Conservation (phyloP, 257 asterid genomes). For the Orobanche coerulescens region DNA sequence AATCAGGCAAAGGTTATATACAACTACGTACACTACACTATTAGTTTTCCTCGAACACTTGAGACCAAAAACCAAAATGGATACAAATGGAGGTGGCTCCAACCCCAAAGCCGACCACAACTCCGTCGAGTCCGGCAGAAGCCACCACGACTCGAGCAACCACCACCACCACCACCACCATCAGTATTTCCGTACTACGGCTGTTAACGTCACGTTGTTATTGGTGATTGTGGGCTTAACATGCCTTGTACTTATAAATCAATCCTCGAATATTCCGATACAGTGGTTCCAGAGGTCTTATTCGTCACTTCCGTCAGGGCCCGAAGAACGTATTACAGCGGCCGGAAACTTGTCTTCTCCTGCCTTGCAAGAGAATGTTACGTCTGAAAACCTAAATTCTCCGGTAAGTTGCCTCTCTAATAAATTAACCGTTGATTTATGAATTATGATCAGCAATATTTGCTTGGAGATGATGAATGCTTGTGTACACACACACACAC, state of each 20-base stretch:
- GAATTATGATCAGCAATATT: too few relatives aligned
- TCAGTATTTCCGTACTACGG: neutral
- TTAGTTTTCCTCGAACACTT: neutral
- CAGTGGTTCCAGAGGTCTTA: constrained; percentile 15
- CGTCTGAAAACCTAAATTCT: neutral
- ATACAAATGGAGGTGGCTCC: constrained; percentile 7
- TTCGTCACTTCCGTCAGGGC: neutral
- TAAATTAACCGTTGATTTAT: neutral
- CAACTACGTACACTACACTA: neutral
- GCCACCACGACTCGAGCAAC: constrained; percentile 11
- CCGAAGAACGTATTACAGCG: neutral
- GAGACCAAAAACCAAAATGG: too few relatives aligned
- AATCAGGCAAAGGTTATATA: too few relatives aligned
- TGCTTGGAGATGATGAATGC: too few relatives aligned
- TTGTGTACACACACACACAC: too few relatives aligned
- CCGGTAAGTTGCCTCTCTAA: neutral
- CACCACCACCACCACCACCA: neutral
- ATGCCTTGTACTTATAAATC: constrained; percentile 22
- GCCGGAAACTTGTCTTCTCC: neutral
- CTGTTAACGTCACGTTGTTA: constrained; percentile 6
- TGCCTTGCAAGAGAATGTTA: neutral
- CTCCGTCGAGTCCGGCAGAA: constrained; percentile 24
- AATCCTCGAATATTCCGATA: constrained; percentile 12
- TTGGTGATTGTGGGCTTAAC: constrained; percentile 21
- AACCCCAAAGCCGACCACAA: constrained; percentile 5